These are phyloP conservation scores for Pichia nakasei DNA, from an alignment of 805 yeast genomes.

Conservation along the genomic window DNA sequence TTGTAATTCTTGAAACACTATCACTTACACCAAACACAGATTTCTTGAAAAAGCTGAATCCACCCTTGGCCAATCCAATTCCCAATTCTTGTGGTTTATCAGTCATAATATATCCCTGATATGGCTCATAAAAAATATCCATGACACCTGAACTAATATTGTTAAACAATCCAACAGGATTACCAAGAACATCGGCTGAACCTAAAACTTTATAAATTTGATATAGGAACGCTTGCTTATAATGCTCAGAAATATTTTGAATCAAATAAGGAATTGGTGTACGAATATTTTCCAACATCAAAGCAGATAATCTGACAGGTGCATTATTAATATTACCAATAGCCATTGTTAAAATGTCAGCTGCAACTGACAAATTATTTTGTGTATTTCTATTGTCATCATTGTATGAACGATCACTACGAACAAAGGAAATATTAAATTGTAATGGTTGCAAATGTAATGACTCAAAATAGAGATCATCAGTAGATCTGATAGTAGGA, in stretches of 20 bases:
- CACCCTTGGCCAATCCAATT: constrained; percentile 92
- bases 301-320: constrained; percentile 80
- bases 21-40: constrained; percentile 93
- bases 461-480: constrained; percentile 86
- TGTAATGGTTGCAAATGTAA: constrained; percentile 89
- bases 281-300: constrained; percentile 80
- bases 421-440: constrained; percentile 79
- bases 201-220: constrained; percentile 91
- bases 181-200: constrained; percentile 92
- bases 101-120: constrained; percentile 87
- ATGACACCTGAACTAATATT: constrained; percentile 89
- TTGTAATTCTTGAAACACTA: constrained; percentile 86
- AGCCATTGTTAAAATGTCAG: constrained; percentile 90
- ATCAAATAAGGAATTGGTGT: constrained; percentile 71
- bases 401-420: constrained; percentile 65
- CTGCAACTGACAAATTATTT: constrained; percentile 63
- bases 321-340: constrained; percentile 96
- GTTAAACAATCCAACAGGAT: constrained; percentile 94
- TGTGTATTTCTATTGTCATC: constrained; percentile 50
- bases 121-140: constrained; percentile 96
- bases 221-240: constrained; percentile 83
- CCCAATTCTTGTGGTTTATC: constrained; percentile 96
- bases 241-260: constrained; percentile 71
- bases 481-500: constrained; percentile 36
- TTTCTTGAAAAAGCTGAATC: constrained; percentile 86